phyloP scores from a whole-genome alignment of 2,329 filamentous ascomycete genomes.

The Diaporthe sp. region DNA sequence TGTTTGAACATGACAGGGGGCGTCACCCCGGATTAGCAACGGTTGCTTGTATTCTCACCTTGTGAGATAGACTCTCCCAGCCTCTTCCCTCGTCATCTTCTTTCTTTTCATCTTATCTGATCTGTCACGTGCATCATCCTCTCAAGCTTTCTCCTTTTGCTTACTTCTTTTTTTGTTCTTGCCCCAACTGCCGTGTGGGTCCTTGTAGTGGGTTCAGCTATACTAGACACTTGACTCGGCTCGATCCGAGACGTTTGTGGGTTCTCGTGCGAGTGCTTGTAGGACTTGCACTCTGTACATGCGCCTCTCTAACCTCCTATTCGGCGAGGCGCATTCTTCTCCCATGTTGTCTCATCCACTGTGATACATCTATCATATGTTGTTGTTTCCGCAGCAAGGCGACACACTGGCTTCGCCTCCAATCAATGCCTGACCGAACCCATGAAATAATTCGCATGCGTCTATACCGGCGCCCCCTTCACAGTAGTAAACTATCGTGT shows the following conservation, averaged over 20 bases:
- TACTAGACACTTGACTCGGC: conserved; percentile 3
- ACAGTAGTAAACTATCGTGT: not conserved
- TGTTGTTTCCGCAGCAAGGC: not conserved
- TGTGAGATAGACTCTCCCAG: not conserved
- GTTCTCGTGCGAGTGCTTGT: not conserved
- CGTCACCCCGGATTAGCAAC: conserved; percentile 10
- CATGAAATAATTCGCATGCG: not conserved
- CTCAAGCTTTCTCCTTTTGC: not conserved
- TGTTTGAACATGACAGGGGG: conserved; percentile 20
- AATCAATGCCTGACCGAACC: not conserved
- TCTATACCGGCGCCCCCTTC: not conserved
- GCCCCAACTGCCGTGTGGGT: not conserved
- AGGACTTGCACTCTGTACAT: not conserved
- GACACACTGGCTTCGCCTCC: not conserved
- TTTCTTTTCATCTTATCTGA: conserved; percentile 20
- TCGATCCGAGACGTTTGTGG: conserved; percentile 4
- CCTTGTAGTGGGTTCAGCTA: not conserved
- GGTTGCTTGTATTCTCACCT: conserved; percentile 17
- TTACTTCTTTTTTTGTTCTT: not conserved
- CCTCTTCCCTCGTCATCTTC: not conserved
- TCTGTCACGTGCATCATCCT: conserved; percentile 13
- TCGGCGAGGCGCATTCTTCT: not conserved
- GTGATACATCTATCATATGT: not conserved
- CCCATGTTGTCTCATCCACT: not conserved
- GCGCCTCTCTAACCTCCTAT: not conserved